Conservation (phyloP, 192 early-diverging fungal species). For the Gonapodya prolifera region DNA sequence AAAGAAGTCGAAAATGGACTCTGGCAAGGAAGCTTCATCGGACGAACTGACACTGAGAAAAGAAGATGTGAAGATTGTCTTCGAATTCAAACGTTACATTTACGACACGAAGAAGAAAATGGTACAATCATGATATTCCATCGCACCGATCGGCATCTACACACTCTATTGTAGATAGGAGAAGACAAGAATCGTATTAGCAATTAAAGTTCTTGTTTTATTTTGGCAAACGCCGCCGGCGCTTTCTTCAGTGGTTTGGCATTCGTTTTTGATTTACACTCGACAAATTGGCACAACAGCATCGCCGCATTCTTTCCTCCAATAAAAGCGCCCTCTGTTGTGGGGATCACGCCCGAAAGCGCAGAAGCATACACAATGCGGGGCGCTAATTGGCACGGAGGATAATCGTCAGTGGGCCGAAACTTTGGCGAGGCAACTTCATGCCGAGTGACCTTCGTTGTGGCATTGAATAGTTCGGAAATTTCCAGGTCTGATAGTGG, state of each 20-base stretch:
- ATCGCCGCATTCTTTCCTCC: neutral
- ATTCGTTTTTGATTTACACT: neutral
- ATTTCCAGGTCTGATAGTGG: neutral
- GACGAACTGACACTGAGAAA: neutral
- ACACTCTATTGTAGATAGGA: no score
- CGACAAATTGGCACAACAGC: neutral
- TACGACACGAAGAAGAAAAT: neutral
- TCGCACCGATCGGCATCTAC: neutral
- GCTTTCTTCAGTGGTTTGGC: neutral
- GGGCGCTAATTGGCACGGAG: neutral
- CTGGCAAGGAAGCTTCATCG: neutral
- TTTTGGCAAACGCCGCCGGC: neutral
- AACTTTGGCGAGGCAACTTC: neutral
- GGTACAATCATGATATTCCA: neutral
- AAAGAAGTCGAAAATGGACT: neutral
- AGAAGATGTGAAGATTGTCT: neutral
- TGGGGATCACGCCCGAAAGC: neutral
- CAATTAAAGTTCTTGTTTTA: neutral
- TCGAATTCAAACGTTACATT: neutral
- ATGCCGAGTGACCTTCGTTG: neutral
- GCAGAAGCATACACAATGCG: neutral
- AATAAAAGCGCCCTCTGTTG: neutral
- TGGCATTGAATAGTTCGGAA: neutral
- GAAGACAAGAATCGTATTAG: no score
- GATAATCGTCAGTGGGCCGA: neutral